A percentile compares a stretch with the other conserved stretches of the same genome.
These are phyloP conservation scores for Lasiosphaeriaceae sp. DNA, from an alignment of 495 filamentous ascomycete genomes.

Conservation along the genomic window DNA sequence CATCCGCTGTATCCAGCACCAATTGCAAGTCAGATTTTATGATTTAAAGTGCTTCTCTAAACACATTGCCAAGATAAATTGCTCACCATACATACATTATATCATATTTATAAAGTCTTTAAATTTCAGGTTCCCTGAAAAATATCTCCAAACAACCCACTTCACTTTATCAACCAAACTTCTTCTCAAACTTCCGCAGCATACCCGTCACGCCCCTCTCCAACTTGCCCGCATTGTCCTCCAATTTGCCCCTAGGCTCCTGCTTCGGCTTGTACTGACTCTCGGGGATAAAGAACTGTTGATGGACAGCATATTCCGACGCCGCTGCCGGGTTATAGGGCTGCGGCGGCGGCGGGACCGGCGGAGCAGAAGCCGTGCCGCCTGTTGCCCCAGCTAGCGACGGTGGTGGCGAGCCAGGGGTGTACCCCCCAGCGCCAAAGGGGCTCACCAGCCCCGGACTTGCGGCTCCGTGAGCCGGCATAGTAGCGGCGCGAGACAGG, in stretches of 20 bases:
- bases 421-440: constrained; percentile 23
- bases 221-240: constrained; percentile 61
- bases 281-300: constrained; percentile 73
- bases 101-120: too few species aligned
- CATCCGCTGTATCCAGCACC: too few species aligned
- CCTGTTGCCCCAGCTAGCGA: constrained; percentile 19
- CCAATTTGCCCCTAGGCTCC: constrained; percentile 55
- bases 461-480: constrained; percentile 31
- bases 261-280: constrained; percentile 50
- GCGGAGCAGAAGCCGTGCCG: constrained; percentile 21
- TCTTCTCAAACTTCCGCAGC: constrained; percentile 88
- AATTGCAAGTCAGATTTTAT: too few species aligned
- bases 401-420: constrained; percentile 33
- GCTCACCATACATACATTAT: too few species aligned
- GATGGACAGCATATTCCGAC: constrained; percentile 63
- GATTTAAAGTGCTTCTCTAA: too few species aligned
- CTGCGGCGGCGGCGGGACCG: constrained; percentile 21
- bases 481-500: constrained; percentile 37
- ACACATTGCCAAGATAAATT: too few species aligned
- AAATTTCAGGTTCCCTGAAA: not conserved
- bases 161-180: constrained; percentile 44
- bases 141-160: not conserved
- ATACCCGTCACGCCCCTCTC: constrained; percentile 78
- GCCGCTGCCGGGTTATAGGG: constrained; percentile 35
- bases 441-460: constrained; percentile 31